A percentile compares a stretch with the other conserved stretches of the same genome.
phyloP scores from a whole-genome alignment of 2,329 filamentous ascomycete species.

The Magnaporthiopsis rhizophila region DNA sequence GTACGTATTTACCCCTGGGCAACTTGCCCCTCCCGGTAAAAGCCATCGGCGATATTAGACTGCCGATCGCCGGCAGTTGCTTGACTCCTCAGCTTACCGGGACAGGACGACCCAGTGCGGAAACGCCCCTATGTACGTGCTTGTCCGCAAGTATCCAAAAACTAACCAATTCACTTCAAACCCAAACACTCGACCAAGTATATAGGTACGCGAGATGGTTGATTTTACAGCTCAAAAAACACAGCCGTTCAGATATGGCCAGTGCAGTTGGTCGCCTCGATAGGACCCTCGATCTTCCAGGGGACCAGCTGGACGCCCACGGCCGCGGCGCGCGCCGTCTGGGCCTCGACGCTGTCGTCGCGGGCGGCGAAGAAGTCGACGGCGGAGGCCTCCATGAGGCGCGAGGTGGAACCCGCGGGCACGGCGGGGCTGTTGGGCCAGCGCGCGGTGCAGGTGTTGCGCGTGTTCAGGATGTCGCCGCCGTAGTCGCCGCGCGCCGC shows the following conservation, averaged over 20 bases:
- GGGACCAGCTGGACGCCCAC: not conserved
- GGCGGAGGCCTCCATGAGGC: not conserved
- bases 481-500: slow-evolving; percentile 4
- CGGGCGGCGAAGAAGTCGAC: not conserved
- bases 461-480: slow-evolving; percentile 1
- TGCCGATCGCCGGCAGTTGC: too few species aligned
- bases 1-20: too few species aligned
- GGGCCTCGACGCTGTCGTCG: slow-evolving; percentile 5
- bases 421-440: slow-evolving; percentile 1
- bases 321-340: not conserved
- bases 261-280: not conserved
- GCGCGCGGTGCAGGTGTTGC: slow-evolving; percentile 1
- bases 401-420: not conserved
- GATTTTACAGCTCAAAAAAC: not conserved
- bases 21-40: too few species aligned
- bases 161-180: too few species aligned
- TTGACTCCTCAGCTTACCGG: too few species aligned
- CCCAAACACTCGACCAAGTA: not conserved
- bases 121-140: too few species aligned
- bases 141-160: too few species aligned
- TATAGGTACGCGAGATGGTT: not conserved
- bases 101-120: too few species aligned
- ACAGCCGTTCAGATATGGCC: not conserved
- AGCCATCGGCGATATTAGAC: too few species aligned
- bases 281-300: not conserved